Evolutionary conservation across 116 monocot species (phyloP).

Genomic region (Iris pallida): DNA sequence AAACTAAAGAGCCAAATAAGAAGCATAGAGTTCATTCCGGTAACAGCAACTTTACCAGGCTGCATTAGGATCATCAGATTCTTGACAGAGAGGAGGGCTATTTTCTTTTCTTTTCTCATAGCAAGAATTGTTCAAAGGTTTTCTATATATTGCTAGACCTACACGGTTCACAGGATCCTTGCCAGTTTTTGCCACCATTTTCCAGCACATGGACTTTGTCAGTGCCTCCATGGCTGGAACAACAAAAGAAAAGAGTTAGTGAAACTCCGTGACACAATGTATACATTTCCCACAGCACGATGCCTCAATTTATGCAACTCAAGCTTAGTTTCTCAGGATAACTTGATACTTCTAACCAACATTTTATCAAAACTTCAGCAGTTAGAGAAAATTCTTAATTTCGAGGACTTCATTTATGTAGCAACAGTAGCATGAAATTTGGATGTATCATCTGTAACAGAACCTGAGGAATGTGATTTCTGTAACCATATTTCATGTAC

Average conservation of each 20-base stretch:
- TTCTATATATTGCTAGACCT: slow-evolving; percentile 61
- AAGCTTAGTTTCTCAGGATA: too few species aligned
- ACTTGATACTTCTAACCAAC: neutral
- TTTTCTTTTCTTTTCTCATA: slow-evolving; percentile 45
- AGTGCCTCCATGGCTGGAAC: slow-evolving; percentile 54
- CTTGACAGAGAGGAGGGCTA: slow-evolving; percentile 59
- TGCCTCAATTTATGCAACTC: neutral
- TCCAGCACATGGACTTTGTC: slow-evolving; percentile 85
- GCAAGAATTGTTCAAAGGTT: slow-evolving; percentile 64
- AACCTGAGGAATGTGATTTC: neutral
- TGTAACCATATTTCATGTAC: too few species aligned
- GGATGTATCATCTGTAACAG: neutral
- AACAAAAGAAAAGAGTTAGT: neutral
- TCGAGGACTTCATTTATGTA: neutral
- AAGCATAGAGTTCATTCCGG: neutral
- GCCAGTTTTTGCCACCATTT: slow-evolving; percentile 50
- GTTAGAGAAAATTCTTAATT: too few species aligned
- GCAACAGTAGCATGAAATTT: neutral
- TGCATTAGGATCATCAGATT: slow-evolving; percentile 70
- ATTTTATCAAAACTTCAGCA: neutral
- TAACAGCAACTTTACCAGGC: slow-evolving; percentile 48
- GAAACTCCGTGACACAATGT: neutral
- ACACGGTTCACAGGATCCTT: slow-evolving; percentile 50
- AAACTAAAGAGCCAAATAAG: neutral
- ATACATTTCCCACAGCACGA: neutral